Base-by-base conservation (phyloP, 2,329 filamentous ascomycete genomes). In the Scorias spongiosa region DNA sequence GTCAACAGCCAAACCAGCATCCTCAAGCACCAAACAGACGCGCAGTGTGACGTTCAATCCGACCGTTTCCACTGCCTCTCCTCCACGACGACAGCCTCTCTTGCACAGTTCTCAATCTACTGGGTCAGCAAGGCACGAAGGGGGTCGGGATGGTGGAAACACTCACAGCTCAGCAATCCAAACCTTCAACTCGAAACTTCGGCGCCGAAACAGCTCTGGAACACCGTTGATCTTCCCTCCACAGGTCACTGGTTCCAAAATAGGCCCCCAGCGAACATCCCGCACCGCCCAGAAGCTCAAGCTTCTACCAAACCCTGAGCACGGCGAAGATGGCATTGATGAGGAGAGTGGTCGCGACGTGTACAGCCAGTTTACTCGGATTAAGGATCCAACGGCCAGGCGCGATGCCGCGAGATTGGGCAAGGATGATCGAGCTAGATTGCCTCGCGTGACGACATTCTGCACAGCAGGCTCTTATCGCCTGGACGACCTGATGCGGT, bases 271-370 rank as follows among this genome's bases (percentile, higher is more conserved):
- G 62, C 72, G 91, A 62, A 96, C 87, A 45, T 93, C 88, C 18
- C 93, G 94, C 64, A 95, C 84, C 51, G 86, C 86, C 1, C 87
- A 96, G 68, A 98, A 98, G 67, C 73, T 98, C 48, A 98, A 98
- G 67, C 74, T 98, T n/a, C 69, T 98, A 12, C 91, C 91, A 1
- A 91, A 91, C 57, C 87, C 88, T 0, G 84, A 93, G 46, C 73
- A 85, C 39, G 84, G 76, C 30, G 82, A 84, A 20, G 84, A 88
- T 38, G 78, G 71, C 14, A 53, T 70, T 51, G 88, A 96, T 49
- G 89, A 94, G 57, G 89, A 95, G 63, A 91, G 85, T 56, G 87
- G 88, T 9, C 74, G 88, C 50, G 91, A 98, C 60, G 91, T 98
- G 29, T 98, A 98, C 66, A 89, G 88, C 20, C 91, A 98, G 62